Percentiles rank a stretch among this genome's conserved stretches.
Evolutionary conservation across 305 asterid genomes (phyloP).

Genomic region (Solanum hybrid): DNA sequence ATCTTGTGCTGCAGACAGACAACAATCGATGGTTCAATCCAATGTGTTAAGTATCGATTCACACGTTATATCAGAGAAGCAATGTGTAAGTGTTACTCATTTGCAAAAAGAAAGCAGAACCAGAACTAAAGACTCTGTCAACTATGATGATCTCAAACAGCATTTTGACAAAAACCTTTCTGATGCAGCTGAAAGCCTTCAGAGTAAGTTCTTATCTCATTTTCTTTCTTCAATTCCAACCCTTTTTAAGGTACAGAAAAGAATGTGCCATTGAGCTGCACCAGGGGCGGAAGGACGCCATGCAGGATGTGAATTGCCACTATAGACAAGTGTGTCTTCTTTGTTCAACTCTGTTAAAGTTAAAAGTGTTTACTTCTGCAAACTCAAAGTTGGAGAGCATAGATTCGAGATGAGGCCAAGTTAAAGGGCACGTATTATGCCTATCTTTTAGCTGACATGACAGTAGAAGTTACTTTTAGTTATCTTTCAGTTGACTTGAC

Average conservation of each 20-base stretch:
- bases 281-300: not conserved
- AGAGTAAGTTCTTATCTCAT: slow-evolving; percentile 37
- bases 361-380: not conserved
- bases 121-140: slow-evolving; percentile 70
- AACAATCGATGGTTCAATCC: not conserved
- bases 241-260: not conserved
- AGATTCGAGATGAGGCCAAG: not conserved
- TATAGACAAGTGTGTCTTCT: not conserved
- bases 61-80: not conserved
- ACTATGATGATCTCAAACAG: slow-evolving; percentile 73
- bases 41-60: not conserved
- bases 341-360: not conserved
- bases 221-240: not conserved
- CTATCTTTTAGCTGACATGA: not conserved
- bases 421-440: too few relatives aligned
- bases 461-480: not conserved
- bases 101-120: slow-evolving; percentile 58
- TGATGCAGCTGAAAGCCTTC: slow-evolving; percentile 92
- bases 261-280: not conserved
- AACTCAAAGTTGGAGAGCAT: not conserved
- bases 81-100: not conserved
- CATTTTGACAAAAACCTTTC: slow-evolving; percentile 78
- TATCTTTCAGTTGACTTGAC: not conserved
- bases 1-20: slow-evolving; percentile 21
- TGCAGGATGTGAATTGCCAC: not conserved